Evolutionary conservation across 192 early-diverging fungal genomes (phyloP).

Genomic region (Globomyces pollinis-pini): DNA sequence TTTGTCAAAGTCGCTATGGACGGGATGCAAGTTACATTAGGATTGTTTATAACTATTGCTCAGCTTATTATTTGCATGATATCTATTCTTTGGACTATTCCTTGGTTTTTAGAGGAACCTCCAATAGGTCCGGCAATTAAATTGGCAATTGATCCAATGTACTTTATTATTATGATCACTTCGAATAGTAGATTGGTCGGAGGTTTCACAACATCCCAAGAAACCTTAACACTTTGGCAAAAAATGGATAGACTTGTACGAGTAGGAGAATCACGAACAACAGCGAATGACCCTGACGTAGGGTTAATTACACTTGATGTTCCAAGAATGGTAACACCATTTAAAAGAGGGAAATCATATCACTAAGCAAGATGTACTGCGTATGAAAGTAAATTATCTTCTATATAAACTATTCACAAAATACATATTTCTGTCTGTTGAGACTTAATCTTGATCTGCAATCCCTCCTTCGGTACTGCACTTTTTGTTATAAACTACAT

Average conservation of each 20-base stretch:
- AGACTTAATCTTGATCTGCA: too few species aligned
- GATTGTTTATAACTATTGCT: background rate
- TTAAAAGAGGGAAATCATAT: slow-evolving; percentile 3
- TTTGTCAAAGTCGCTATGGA: too few species aligned
- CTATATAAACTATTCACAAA: too few species aligned
- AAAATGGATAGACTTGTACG: background rate
- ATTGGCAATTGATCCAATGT: background rate
- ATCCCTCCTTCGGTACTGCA: too few species aligned
- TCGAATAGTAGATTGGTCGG: background rate
- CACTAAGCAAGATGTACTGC: background rate
- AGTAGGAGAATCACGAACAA: slow-evolving; percentile 1
- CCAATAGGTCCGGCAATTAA: slow-evolving; percentile 1
- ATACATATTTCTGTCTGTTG: too few species aligned
- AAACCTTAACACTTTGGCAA: background rate
- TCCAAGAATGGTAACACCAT: background rate
- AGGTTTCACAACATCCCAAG: background rate
- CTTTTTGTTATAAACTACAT: too few species aligned
- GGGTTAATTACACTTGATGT: background rate
- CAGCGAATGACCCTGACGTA: slow-evolving; percentile 1
- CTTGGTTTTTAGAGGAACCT: background rate
- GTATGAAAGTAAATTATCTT: background rate
- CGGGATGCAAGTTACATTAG: too few species aligned
- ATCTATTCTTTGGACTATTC: background rate
- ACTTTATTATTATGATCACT: slow-evolving; percentile 8
- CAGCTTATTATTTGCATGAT: background rate